Percentiles rank a stretch among this genome's conserved stretches.
Conservation (phyloP, 2,329 filamentous ascomycete species). For the Diaporthe amygdali region DNA sequence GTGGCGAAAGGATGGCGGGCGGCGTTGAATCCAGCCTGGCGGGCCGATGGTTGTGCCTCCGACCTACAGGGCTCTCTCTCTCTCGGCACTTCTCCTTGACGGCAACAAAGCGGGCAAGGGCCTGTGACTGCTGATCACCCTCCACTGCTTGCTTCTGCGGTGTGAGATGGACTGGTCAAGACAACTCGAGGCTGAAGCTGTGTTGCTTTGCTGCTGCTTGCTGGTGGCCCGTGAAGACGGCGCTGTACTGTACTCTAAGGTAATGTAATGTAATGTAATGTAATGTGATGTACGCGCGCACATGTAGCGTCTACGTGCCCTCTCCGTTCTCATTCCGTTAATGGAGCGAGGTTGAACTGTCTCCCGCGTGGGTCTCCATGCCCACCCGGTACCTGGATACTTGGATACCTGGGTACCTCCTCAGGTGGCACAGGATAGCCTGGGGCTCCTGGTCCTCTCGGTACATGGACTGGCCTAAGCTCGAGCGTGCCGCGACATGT, state of each 20-base stretch:
- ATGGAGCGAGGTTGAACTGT: neutral
- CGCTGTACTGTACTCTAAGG: too few species aligned
- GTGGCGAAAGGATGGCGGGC: neutral
- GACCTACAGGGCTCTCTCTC: neutral
- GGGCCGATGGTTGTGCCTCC: conserved; percentile 6
- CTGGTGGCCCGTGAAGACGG: neutral
- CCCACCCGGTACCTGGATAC: neutral
- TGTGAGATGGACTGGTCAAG: neutral
- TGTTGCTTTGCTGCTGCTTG: neutral
- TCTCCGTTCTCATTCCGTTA: neutral
- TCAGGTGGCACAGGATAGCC: neutral
- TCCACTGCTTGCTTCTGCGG: neutral
- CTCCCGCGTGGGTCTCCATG: neutral
- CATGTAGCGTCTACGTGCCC: neutral
- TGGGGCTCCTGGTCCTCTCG: neutral
- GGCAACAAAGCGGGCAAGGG: neutral
- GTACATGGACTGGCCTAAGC: neutral
- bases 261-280: too few species aligned
- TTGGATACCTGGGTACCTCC: neutral
- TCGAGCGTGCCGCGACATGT: neutral
- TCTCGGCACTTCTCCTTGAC: neutral
- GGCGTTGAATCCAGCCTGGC: conserved; percentile 6
- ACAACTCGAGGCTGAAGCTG: neutral
- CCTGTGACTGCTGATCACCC: neutral
- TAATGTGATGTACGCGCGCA: too few species aligned